Evolutionary conservation across 805 yeast species (phyloP).

Genomic region (Teunomyces funiuensis): DNA sequence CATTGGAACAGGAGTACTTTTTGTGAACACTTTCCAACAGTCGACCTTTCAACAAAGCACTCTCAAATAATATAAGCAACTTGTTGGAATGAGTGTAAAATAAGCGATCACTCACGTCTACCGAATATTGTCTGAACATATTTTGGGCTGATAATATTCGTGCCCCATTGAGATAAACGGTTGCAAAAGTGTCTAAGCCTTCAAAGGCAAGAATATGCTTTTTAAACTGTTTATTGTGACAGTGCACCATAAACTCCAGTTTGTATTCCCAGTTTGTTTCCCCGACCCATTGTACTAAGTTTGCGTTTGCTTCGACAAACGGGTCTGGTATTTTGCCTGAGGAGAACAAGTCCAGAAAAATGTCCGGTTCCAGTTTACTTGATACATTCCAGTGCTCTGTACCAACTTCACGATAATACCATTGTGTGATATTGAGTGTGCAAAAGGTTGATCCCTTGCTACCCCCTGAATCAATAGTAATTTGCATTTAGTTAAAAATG

Average conservation of each 20-base stretch:
- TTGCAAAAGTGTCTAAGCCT: slow-evolving; percentile 46
- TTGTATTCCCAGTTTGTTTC: slow-evolving; percentile 50
- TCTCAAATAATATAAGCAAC: slow-evolving; percentile 35
- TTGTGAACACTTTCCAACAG: slow-evolving; percentile 31
- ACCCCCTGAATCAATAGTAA: not conserved
- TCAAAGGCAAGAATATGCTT: slow-evolving; percentile 34
- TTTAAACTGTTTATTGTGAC: slow-evolving; percentile 11
- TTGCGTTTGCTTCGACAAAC: slow-evolving; percentile 43
- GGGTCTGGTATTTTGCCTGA: slow-evolving; percentile 42
- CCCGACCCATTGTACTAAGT: slow-evolving; percentile 50
- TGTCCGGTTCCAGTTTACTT: not conserved
- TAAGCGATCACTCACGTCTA: slow-evolving; percentile 22
- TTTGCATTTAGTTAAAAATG: not conserved
- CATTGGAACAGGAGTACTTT: slow-evolving; percentile 35
- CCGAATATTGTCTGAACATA: slow-evolving; percentile 40
- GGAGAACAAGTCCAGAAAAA: not conserved
- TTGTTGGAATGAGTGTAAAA: slow-evolving; percentile 23
- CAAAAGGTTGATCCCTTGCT: not conserved
- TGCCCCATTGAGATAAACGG: slow-evolving; percentile 39
- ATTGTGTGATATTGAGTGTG: not conserved
- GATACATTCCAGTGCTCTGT: not conserved
- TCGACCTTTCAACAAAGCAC: slow-evolving; percentile 37
- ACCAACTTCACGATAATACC: slow-evolving; percentile 1
- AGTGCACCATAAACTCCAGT: slow-evolving; percentile 14
- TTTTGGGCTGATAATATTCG: slow-evolving; percentile 38